phyloP scores from a whole-genome alignment of 768 basidiomycete species.

The Mycena rosella region DNA sequence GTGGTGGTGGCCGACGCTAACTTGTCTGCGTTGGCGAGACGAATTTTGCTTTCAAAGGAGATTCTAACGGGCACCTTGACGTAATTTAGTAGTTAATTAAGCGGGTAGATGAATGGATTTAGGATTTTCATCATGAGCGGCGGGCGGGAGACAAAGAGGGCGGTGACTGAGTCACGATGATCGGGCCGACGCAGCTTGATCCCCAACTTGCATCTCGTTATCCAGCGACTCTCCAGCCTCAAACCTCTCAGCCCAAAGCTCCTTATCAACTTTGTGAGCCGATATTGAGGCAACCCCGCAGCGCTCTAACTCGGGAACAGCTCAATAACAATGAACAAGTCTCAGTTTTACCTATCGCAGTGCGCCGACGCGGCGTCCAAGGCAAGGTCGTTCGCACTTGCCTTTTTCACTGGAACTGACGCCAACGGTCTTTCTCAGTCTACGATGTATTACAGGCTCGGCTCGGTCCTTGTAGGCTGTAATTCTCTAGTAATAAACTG shows the following conservation, averaged over 20 bases:
- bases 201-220: slow-evolving; percentile 35
- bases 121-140: neutral
- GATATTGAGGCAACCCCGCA: slow-evolving; percentile 15
- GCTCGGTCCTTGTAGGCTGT: slow-evolving; percentile 50
- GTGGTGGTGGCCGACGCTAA: slow-evolving; percentile 97
- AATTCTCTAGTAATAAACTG: neutral
- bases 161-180: slow-evolving; percentile 27
- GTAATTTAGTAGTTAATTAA: neutral
- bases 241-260: slow-evolving; percentile 15
- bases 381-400: slow-evolving; percentile 35
- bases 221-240: slow-evolving; percentile 29
- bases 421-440: slow-evolving; percentile 40
- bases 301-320: neutral
- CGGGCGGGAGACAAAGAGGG: neutral
- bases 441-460: slow-evolving; percentile 62
- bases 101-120: slow-evolving; percentile 9
- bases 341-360: slow-evolving; percentile 64
- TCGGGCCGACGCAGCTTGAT: slow-evolving; percentile 33
- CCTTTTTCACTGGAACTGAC: slow-evolving; percentile 2
- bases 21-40: slow-evolving; percentile 82
- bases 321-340: slow-evolving; percentile 56
- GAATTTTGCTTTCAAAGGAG: slow-evolving; percentile 84
- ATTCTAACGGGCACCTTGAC: slow-evolving; percentile 50
- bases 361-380: slow-evolving; percentile 63
- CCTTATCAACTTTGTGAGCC: slow-evolving; percentile 45